Evolutionary conservation across 805 yeast genomes (phyloP), one percentile per base, ranked within the genome.

Genomic region (Metschnikowia sp.): DNA sequence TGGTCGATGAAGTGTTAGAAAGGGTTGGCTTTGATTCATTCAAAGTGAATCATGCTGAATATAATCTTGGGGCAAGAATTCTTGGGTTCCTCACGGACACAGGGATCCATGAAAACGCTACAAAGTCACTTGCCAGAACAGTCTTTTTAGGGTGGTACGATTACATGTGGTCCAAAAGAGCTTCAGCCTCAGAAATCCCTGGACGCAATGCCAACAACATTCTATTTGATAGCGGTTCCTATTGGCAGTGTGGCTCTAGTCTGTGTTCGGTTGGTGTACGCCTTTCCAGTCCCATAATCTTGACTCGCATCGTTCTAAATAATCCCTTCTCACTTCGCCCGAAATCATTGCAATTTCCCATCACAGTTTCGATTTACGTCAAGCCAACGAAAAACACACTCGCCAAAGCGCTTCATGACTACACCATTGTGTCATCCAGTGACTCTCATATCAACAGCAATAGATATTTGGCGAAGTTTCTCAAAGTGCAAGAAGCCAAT

Each of bases 91-190:
- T 72, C 22, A 72, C 76, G 8, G 52, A 60, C n/a, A 58, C 61
- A 1, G 53, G 61, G 4, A 36, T 42, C 11, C 48, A 44, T 1
- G 32, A 53, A 2, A 36, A 36, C 8, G 32, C 38, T 19, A 40
- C 32, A 10, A 59, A 58, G 33, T 54, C 67, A 2, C 38, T 67
- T 1, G 37, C 49, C 4, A 50, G 74, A 3, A 65, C 57, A 39
- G 11, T 69, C 4, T 60, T 70, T 13, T 51, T 67, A 28, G 77
- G 77, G 0, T 72, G 76, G 76, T 71, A 63, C 48, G 72, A 70
- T 50, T 69, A 62, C 51, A 50, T 69, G 15, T 48, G 44, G 19
- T 49, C 60, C 12, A 58, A 51, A 46, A 58, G 61, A 8, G 51
- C 56, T 19, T 58, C 54, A n/a, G 55, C 63, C 3, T 58, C 65